Evolutionary conservation across 495 filamentous ascomycete species (phyloP).

Genomic region (Penicillium pancosmium): DNA sequence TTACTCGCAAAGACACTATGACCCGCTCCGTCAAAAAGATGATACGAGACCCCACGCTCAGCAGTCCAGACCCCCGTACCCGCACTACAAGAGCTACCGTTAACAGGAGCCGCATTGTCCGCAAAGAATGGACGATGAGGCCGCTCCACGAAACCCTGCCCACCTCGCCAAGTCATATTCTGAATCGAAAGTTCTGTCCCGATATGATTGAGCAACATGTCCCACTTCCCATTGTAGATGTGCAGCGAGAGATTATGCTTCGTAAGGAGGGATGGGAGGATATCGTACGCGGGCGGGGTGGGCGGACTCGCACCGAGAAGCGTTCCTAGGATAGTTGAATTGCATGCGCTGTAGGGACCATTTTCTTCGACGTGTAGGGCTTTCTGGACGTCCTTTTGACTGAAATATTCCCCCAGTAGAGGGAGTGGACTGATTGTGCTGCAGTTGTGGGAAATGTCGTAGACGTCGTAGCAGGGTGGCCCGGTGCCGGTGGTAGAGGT

Average conservation of each 20-base stretch:
- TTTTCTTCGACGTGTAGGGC: constrained; percentile 35
- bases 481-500: constrained; percentile 13
- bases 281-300: constrained; percentile 32
- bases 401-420: constrained; percentile 37
- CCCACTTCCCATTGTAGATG: constrained; percentile 43
- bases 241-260: constrained; percentile 39
- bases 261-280: constrained; percentile 39
- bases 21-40: constrained; percentile 37
- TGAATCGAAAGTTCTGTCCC: constrained; percentile 42
- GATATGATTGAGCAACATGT: constrained; percentile 45
- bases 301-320: constrained; percentile 23
- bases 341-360: constrained; percentile 35
- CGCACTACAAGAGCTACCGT: neutral
- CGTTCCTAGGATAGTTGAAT: constrained; percentile 29
- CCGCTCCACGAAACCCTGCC: constrained; percentile 31
- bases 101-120: constrained; percentile 27
- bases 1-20: constrained; percentile 42
- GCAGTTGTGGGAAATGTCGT: constrained; percentile 42
- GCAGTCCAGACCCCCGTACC: constrained; percentile 32
- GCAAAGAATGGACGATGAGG: constrained; percentile 25
- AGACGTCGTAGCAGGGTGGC: constrained; percentile 35
- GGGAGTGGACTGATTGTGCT: constrained; percentile 25
- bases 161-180: constrained; percentile 45
- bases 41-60: constrained; percentile 41
- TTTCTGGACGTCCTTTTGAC: constrained; percentile 36